A percentile compares a stretch with the other conserved stretches of the same genome.
phyloP scores from a whole-genome alignment of 208 protist species.

The Tritrichomonas foetus region DNA sequence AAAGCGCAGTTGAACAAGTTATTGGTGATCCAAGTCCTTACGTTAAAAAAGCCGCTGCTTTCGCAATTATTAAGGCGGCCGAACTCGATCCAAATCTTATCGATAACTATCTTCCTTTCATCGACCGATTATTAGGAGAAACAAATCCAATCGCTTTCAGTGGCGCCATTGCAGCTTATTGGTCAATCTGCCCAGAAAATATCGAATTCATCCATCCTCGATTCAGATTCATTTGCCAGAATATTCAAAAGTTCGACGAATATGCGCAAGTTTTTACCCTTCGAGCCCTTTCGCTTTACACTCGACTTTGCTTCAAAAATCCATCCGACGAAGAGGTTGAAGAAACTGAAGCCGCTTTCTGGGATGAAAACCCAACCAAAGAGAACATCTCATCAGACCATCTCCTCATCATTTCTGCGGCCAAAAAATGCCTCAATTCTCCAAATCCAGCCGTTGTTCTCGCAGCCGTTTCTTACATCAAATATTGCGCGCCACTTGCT shows the following conservation, averaged over 20 bases:
- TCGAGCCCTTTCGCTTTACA: neutral
- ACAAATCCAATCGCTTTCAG: neutral
- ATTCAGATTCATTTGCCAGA: neutral
- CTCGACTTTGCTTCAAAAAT: slow-evolving; percentile 32
- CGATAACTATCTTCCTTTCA: neutral
- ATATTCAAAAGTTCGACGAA: neutral
- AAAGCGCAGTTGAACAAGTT: neutral
- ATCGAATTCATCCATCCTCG: slow-evolving; percentile 24
- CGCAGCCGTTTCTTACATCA: neutral
- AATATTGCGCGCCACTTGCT: neutral
- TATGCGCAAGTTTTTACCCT: neutral
- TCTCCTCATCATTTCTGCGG: neutral
- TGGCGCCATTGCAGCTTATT: slow-evolving; percentile 3
- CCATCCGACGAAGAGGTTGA: neutral
- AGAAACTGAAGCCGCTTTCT: neutral
- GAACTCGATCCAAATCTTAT: neutral
- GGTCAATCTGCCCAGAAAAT: neutral
- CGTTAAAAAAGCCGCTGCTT: slow-evolving; percentile 28
- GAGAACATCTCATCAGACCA: neutral
- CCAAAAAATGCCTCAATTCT: neutral
- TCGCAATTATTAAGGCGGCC: neutral
- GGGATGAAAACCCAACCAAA: neutral
- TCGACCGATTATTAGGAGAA: neutral
- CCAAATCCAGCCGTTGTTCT: neutral
- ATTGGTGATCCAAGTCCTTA: slow-evolving; percentile 28